Percentiles rank a stretch among this genome's conserved stretches.
Conservation (phyloP, 2,329 filamentous ascomycete genomes). For the Penicillium sp. region DNA sequence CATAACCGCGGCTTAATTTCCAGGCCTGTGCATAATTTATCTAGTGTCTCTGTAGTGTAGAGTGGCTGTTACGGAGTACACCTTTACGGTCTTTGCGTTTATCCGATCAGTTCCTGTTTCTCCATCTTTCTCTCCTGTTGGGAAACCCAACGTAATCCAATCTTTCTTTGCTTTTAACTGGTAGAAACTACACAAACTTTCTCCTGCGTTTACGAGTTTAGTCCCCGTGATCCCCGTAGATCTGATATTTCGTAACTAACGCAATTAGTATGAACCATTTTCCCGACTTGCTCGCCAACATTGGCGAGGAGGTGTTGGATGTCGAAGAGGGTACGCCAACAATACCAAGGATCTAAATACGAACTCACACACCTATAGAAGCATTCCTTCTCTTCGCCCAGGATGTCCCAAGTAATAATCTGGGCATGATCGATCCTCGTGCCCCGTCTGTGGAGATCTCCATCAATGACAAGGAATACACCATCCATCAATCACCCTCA, state of each 20-base stretch:
- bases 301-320: slow-evolving; percentile 55
- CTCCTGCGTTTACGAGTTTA: neutral
- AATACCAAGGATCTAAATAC: neutral
- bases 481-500: slow-evolving; percentile 79
- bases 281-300: slow-evolving; percentile 37
- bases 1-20: neutral
- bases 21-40: neutral
- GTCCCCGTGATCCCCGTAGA: slow-evolving; percentile 19
- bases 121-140: slow-evolving; percentile 24
- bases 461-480: slow-evolving; percentile 69
- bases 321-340: slow-evolving; percentile 59
- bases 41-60: neutral
- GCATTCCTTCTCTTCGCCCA: slow-evolving; percentile 85
- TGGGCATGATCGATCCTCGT: slow-evolving; percentile 81
- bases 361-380: slow-evolving; percentile 56
- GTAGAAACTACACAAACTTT: no score
- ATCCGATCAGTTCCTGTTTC: slow-evolving; percentile 19
- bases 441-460: slow-evolving; percentile 66
- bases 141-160: slow-evolving; percentile 25
- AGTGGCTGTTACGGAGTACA: neutral
- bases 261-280: slow-evolving; percentile 17
- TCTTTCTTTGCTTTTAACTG: neutral
- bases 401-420: slow-evolving; percentile 69
- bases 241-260: no score
- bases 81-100: slow-evolving; percentile 2